Evolutionary conservation across 805 yeast species (phyloP), one percentile per base, ranked within the genome.

Genomic region (Candida manassasensis): DNA sequence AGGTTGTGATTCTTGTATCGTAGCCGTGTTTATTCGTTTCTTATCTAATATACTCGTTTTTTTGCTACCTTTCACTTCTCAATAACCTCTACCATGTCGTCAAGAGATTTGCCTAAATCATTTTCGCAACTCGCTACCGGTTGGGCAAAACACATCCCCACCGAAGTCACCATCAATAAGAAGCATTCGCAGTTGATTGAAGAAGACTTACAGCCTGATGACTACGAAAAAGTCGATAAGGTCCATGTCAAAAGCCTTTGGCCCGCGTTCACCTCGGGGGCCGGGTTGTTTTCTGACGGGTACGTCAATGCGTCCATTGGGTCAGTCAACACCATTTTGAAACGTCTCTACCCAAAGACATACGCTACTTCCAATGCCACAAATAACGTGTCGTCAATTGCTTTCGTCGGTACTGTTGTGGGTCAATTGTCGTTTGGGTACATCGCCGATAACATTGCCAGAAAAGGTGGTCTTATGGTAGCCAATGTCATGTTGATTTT

Each of bases 211-310:
- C 47, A 24, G 13, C 49, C 51, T 10, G 47, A 57, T 3, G 55
- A 53, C n/a, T 59, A 55, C 25, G 45, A 50, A 22, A 28, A 39
- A 19, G 41, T 29, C 3, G 47, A 41, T 4, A 19, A 42, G 21
- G 53, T 50, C 8, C 45, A 31, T 47, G 53, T 27, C 39, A 51
- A 42, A 14, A 49, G 41, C 15, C 42, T 55, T 17, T 74, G 87
- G 82, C 79, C 93, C 4, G 78, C 84, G 33, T 67, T 83, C 36
- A 80, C 86, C 9, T 80, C 95, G 1, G 97, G 97, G 43, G 93
- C 96, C 0, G 97, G 96, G 36, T 69, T 89, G 30, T 88, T 89
- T 61, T 81, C 94, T 24, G 97, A 90, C 61, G 97, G 97, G 36
- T 89, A 88, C 55, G 82, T 86, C 41, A 88, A 88, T 57, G 86